Evolutionary conservation across 148 eudicot genomes (phyloP), one percentile per base, ranked within the genome.

Genomic region (Cornus kousa): DNA sequence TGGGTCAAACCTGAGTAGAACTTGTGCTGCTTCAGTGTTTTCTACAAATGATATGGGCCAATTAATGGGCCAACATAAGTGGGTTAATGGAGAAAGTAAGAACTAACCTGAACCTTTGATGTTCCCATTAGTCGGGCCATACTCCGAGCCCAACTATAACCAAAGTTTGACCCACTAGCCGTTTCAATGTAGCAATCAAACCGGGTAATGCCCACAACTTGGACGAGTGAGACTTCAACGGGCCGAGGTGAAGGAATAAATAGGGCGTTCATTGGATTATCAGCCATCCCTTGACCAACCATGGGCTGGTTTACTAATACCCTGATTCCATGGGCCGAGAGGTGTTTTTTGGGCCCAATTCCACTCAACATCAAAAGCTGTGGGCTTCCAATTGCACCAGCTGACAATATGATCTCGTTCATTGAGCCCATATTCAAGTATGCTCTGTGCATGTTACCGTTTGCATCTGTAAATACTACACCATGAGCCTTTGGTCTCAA

Each of bases 311-410:
- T 87, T 79, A 95, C 22, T 74, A 95, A 62, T 22, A 91, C 90
- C 17, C 80, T 53, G 67, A 91, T 90, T 6, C 85, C 86, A 2
- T 82, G 91, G 64, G 82, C 64, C 83, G 0, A 8, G 0, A 96
- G 89, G 19, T 93, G 92, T 16, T 78, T 48, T 37, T 82, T 83
- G 2, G 99, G 99, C 75, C 99, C 99, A 33, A 95, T 84, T 23
- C 97, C 97, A 77, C 94, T 93, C 39, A 93, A 71, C 97, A 95
- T 90, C 72, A 95, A 40, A 28, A 95, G 69, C 67, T 93, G 99
- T 74, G 98, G 97, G 88, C 98, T 96, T 39, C 99, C 99, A 11
- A 93, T 79, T 24, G 97, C 91, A 19, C 97, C 97, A 4, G 97
- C 92, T 55, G 91, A 81, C 53, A 90, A 32, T 4, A 93, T 88